Conservation (phyloP, 352 stramenopile species). For the Pythium monospermum region DNA sequence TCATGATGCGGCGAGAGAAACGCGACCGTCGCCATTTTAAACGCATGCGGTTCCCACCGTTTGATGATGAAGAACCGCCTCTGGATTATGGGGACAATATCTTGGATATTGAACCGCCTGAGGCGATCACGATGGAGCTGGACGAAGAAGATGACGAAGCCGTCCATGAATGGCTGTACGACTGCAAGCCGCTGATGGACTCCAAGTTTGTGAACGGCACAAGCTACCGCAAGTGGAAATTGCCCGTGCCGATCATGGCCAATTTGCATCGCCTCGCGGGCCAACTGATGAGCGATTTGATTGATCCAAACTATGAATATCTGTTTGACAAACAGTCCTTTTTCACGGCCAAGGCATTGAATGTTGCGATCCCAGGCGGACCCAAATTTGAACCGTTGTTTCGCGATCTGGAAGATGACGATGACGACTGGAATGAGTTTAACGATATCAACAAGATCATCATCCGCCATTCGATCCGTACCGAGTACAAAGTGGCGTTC, state of each 20-base stretch:
- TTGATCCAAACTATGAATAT: conserved; percentile 96
- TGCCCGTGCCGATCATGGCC: conserved; percentile 97
- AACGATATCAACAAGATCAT: conserved; percentile 99
- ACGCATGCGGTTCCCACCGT: conserved; percentile 99
- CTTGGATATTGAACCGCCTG: conserved; percentile 94
- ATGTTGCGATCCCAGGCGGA: conserved; percentile 98
- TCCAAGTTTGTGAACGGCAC: conserved; percentile 96
- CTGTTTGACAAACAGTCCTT: conserved; percentile 96
- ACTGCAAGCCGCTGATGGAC: conserved; percentile 91
- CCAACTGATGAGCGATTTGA: conserved; percentile 95
- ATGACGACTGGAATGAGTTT: conserved; percentile 99
- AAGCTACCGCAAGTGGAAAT: conserved; percentile 96
- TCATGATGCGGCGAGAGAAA: conserved; percentile 99
- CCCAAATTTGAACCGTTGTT: conserved; percentile 99
- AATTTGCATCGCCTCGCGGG: conserved; percentile 96
- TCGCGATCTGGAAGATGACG: conserved; percentile 96
- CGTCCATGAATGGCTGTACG: conserved; percentile 98
- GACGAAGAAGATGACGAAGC: conserved; percentile 93
- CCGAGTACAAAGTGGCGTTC: conserved; percentile 99
- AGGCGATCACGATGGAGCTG: conserved; percentile 97
- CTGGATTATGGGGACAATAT: conserved; percentile 97
- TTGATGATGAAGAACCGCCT: conserved; percentile 99
- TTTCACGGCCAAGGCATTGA: conserved; percentile 99
- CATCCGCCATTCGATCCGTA: conserved; percentile 98
- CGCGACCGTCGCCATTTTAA: conserved; percentile 99